phyloP scores from a whole-genome alignment of 2,329 filamentous ascomycete genomes.

The Phoma sp. region DNA sequence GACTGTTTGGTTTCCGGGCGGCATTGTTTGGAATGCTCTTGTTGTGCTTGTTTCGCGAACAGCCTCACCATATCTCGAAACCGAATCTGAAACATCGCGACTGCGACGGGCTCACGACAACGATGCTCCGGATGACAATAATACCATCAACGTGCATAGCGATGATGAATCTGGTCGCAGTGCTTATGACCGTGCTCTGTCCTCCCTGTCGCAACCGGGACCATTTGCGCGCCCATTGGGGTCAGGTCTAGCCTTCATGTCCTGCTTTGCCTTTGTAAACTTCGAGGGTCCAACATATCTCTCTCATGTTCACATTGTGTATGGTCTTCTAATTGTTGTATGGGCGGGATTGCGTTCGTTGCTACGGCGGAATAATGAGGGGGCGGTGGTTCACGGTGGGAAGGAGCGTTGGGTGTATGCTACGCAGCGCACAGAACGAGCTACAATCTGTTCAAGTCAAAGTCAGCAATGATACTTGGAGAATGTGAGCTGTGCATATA shows the following conservation, averaged over 20 bases:
- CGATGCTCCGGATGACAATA: not conserved
- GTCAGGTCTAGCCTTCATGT: not conserved
- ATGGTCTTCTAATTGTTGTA: no score
- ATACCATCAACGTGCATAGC: not conserved
- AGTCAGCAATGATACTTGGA: not conserved
- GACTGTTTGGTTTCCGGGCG: conserved; percentile 21
- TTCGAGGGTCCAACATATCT: no score
- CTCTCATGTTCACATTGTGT: no score
- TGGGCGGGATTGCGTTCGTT: not conserved
- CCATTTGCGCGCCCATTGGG: not conserved
- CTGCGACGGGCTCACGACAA: conserved; percentile 15
- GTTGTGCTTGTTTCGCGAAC: conserved; percentile 29
- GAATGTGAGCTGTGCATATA: not conserved
- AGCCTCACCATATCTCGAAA: conserved; percentile 36
- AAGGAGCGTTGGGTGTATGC: not conserved
- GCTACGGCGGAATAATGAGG: not conserved
- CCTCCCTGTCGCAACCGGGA: not conserved
- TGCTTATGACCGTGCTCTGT: not conserved
- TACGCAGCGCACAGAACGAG: not conserved
- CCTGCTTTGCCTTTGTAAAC: not conserved
- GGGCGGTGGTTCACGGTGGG: not conserved
- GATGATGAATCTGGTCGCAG: not conserved
- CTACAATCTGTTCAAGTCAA: not conserved
- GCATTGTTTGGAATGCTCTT: conserved; percentile 17
- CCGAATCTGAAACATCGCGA: conserved; percentile 37